These are phyloP conservation scores for Pythium phragmitis DNA, from an alignment of 352 stramenopile genomes.

Conservation along the genomic window DNA sequence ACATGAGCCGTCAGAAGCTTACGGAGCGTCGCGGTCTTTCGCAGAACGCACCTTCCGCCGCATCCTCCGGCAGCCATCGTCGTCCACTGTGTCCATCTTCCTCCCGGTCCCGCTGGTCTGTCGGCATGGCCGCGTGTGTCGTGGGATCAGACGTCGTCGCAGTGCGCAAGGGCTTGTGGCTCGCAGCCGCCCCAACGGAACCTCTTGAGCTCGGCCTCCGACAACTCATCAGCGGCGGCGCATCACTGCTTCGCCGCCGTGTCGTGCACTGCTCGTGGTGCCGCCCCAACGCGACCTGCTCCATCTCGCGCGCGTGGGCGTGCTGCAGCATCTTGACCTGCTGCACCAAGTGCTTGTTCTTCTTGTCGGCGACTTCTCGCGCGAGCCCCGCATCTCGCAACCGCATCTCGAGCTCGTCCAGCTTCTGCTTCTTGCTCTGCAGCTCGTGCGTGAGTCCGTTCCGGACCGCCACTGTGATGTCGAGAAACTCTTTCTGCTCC, in stretches of 20 bases:
- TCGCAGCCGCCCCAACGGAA: not conserved
- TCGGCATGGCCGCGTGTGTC: not conserved
- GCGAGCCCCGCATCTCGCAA: slow-evolving; percentile 20
- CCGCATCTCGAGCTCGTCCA: slow-evolving; percentile 38
- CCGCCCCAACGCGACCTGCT: slow-evolving; percentile 26
- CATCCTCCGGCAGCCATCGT: slow-evolving; percentile 10
- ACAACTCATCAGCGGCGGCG: not conserved
- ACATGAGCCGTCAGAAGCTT: not conserved
- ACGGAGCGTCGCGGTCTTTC: not conserved
- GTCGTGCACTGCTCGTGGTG: slow-evolving; percentile 1
- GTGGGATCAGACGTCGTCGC: not conserved
- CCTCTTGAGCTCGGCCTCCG: not conserved
- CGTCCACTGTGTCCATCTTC: not conserved
- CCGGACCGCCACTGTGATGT: slow-evolving; percentile 55
- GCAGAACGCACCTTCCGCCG: slow-evolving; percentile 12
- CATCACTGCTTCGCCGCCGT: slow-evolving; percentile 12
- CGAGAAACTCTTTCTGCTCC: slow-evolving; percentile 60
- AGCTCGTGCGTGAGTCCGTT: slow-evolving; percentile 56
- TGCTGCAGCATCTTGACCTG: slow-evolving; percentile 62
- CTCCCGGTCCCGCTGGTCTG: not conserved
- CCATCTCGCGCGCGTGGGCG: slow-evolving; percentile 41
- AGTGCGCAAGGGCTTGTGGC: not conserved
- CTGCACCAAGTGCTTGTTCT: slow-evolving; percentile 41
- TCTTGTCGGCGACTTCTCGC: slow-evolving; percentile 30
- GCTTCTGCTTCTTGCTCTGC: slow-evolving; percentile 48